Conservation (phyloP, 805 yeast genomes). For the Zygosaccharomyces kombuchaensis region DNA sequence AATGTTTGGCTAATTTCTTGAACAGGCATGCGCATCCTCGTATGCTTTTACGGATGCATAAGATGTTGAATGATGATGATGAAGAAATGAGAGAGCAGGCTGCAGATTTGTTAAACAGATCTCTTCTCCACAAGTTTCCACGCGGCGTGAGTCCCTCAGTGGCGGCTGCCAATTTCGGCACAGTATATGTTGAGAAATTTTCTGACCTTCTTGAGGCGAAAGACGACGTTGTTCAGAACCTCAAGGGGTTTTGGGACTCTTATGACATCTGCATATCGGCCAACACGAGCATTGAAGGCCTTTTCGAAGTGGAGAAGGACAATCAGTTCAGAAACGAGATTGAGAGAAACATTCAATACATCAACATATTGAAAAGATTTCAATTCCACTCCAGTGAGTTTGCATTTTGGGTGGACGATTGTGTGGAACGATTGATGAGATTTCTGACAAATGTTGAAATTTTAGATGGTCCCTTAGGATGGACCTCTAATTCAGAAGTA, state of each 20-base stretch:
- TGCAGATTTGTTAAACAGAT: constrained; percentile 39
- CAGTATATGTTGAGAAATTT: constrained; percentile 10
- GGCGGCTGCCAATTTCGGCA: constrained; percentile 28
- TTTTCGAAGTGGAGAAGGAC: constrained; percentile 65
- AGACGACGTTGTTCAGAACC: constrained; percentile 3
- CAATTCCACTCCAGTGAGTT: background rate
- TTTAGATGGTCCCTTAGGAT: constrained; percentile 23
- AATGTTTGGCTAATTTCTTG: constrained; percentile 19
- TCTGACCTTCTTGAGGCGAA: background rate
- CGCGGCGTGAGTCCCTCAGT: constrained; percentile 32
- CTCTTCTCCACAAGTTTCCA: constrained; percentile 21
- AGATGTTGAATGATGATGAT: constrained; percentile 62
- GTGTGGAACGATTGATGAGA: background rate
- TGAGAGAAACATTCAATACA: constrained; percentile 25
- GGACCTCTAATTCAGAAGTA: constrained; percentile 26
- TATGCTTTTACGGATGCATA: constrained; percentile 31
- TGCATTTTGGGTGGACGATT: background rate
- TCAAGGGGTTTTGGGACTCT: constrained; percentile 16
- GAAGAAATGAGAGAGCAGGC: constrained; percentile 50
- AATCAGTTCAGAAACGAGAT: constrained; percentile 59
- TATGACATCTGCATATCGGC: constrained; percentile 17
- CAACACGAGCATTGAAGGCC: constrained; percentile 25
- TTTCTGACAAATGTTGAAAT: constrained; percentile 5
- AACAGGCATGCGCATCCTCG: constrained; percentile 2
- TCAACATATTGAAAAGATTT: constrained; percentile 18